Percentiles rank a stretch among this genome's conserved stretches.
phyloP scores from a whole-genome alignment of 129 eudicot species.

The Artemisia argyi region DNA sequence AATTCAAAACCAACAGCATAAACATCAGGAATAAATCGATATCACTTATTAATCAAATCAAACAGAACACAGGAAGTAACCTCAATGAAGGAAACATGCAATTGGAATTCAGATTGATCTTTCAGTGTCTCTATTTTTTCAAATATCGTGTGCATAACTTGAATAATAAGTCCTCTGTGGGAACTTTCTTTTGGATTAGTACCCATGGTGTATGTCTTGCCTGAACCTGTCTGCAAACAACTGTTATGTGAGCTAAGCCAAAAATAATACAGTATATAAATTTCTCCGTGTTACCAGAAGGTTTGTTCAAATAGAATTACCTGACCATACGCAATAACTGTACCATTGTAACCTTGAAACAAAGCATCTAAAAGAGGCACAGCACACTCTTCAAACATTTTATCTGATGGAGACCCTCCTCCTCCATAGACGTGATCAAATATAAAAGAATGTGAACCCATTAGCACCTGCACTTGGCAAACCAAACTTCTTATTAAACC shows the following conservation, averaged over 20 bases:
- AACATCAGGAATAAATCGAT: constrained; percentile 14
- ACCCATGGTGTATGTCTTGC: constrained; percentile 99
- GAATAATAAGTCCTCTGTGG: constrained; percentile 72
- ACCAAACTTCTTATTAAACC: constrained; percentile 20
- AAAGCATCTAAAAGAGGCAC: constrained; percentile 92
- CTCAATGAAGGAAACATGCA: constrained; percentile 96
- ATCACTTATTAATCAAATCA: neutral
- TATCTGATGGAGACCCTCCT: constrained; percentile 64
- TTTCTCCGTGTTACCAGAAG: neutral
- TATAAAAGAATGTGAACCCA: constrained; percentile 87
- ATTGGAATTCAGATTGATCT: constrained; percentile 75
- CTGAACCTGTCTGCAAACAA: constrained; percentile 92
- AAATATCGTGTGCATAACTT: constrained; percentile 74
- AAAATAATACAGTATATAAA: neutral
- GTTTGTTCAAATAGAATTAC: constrained; percentile 39
- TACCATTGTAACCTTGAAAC: constrained; percentile 95
- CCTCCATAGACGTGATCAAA: constrained; percentile 96
- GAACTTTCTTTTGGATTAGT: constrained; percentile 73
- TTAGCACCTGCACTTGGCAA: constrained; percentile 64
- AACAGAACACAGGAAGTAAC: constrained; percentile 35
- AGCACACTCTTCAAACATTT: constrained; percentile 91
- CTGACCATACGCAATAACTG: constrained; percentile 99
- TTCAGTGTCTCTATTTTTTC: constrained; percentile 72
- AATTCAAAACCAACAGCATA: constrained; percentile 20
- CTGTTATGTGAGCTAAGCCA: constrained; percentile 24